These are phyloP conservation scores for Aquilaria malaccensis DNA, from an alignment of 345 rosid genomes.

Conservation along the genomic window DNA sequence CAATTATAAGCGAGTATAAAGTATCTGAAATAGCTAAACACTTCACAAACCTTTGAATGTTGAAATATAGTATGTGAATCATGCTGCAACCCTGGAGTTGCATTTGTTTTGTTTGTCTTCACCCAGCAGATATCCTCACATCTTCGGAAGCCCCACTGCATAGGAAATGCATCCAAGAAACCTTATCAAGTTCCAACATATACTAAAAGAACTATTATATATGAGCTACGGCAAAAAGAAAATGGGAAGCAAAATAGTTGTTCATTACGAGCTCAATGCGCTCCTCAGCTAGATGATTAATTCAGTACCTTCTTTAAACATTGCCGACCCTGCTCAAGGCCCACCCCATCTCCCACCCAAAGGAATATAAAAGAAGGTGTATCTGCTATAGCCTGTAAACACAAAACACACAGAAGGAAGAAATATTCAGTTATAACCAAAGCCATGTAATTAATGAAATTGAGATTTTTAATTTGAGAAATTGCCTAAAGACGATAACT, in stretches of 20 bases:
- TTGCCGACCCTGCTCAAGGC: slow-evolving; percentile 97
- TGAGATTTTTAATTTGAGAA: too few species aligned
- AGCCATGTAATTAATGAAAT: too few species aligned
- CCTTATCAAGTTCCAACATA: neutral
- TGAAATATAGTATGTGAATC: slow-evolving; percentile 94
- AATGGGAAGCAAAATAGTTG: neutral
- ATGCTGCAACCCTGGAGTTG: slow-evolving; percentile 89
- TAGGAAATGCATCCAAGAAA: slow-evolving; percentile 3
- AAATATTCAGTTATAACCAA: slow-evolving; percentile 1
- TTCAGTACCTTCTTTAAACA: slow-evolving; percentile 81
- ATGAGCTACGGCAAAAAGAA: neutral
- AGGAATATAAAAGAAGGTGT: slow-evolving; percentile 98
- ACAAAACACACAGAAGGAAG: neutral
- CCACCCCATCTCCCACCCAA: slow-evolving; percentile 99
- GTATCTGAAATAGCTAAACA: neutral
- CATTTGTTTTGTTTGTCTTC: slow-evolving; percentile 91
- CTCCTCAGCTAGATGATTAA: neutral
- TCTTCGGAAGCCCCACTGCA: slow-evolving; percentile 97
- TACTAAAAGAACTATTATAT: neutral
- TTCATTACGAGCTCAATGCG: too few species aligned
- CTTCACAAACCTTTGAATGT: slow-evolving; percentile 79
- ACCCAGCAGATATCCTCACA: slow-evolving; percentile 99
- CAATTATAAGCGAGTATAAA: slow-evolving; percentile 3
- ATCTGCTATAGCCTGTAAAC: slow-evolving; percentile 83
- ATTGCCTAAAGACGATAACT: too few species aligned